Evolutionary conservation across 371 early-diverging fungal genomes (phyloP), one percentile per base, ranked within the genome.

Genomic region (Apophysomyces variabilis): DNA sequence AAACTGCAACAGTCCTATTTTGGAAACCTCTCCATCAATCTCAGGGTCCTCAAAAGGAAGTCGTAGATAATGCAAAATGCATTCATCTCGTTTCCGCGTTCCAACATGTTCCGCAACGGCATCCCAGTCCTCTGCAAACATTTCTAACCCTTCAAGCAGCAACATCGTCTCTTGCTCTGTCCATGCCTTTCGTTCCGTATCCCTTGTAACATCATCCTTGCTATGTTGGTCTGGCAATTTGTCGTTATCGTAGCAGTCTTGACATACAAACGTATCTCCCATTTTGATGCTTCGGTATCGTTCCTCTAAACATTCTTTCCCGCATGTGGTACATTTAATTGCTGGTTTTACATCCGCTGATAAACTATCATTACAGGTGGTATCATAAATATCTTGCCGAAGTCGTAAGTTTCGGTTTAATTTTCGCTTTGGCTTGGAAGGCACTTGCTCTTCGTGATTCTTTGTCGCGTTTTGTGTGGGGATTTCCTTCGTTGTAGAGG

Each of bases 191-290:
- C 36, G 32, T n/a, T 13, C 14, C 37, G 7, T 21, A 50, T 4
- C 4, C 79, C 41, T 26, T 26, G 93, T 75, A 79, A 96, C 96
- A 69, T 97, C 96, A 3, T 91, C 89, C 37, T 88, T 87, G 47
- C 78, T 84, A 68, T 91, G 82, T 16, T 85, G 77, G 3, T 90
- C 82, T 6, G 96, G 93, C 79, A 92, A 94, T n/a, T 95, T 92
- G 5, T 93, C 96, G 44, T 94, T 93, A 14, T 79, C 66, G 75
- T 91, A 94, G 80, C 96, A 95, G 46, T 78, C 83, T 26, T 84
- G 64, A 76, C 96, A 97, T 32, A 97, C 70, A 62, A 60, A 90
- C 64, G 60, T 83, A 75, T 21, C 9, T 66, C 87, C 85, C 16
- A 80, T 85, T 71, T 88, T 90, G 35, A 78, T 66, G 75, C 87